Evolutionary conservation across 495 filamentous ascomycete species (phyloP).

Genomic region (Podospora sp.): DNA sequence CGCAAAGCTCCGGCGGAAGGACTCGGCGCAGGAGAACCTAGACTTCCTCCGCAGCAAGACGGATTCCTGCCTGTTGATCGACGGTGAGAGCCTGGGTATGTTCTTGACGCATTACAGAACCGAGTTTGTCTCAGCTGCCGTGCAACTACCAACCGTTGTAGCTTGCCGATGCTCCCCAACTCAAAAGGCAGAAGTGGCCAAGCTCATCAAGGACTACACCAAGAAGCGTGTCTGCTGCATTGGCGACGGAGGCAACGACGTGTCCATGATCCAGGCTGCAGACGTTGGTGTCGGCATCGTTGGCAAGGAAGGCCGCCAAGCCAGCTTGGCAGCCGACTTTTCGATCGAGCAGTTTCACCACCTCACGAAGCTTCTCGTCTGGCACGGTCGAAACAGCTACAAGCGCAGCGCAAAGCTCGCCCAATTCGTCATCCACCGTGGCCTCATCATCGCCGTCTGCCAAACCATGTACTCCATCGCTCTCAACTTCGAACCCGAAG

Average conservation of each 20-base stretch:
- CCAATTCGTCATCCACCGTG: constrained; percentile 98
- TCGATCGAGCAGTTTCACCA: constrained; percentile 93
- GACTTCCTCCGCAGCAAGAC: constrained; percentile 86
- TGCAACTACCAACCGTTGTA: constrained; percentile 86
- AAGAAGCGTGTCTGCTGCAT: constrained; percentile 95
- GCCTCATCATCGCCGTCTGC: constrained; percentile 89
- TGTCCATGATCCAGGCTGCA: constrained; percentile 98
- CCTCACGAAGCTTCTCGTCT: constrained; percentile 94
- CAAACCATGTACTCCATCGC: constrained; percentile 98
- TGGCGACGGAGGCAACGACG: constrained; percentile 97
- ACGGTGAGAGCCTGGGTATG: constrained; percentile 84
- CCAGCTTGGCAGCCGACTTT: constrained; percentile 93
- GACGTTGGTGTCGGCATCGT: constrained; percentile 98
- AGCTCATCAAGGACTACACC: constrained; percentile 87
- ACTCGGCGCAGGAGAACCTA: constrained; percentile 79
- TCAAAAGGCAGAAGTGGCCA: constrained; percentile 93
- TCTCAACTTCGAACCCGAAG: constrained; percentile 85
- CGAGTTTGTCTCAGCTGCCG: constrained; percentile 86
- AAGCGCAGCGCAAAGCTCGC: constrained; percentile 94
- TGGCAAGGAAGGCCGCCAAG: constrained; percentile 95
- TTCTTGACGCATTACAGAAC: constrained; percentile 79
- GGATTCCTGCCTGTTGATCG: constrained; percentile 88
- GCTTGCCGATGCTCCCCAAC: constrained; percentile 97
- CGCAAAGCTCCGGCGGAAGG: constrained; percentile 75
- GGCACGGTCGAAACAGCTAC: constrained; percentile 97